Percentiles rank a stretch among this genome's conserved stretches.
These are phyloP conservation scores for Kazachstania viticola DNA, from an alignment of 805 yeast species.

Conservation along the genomic window DNA sequence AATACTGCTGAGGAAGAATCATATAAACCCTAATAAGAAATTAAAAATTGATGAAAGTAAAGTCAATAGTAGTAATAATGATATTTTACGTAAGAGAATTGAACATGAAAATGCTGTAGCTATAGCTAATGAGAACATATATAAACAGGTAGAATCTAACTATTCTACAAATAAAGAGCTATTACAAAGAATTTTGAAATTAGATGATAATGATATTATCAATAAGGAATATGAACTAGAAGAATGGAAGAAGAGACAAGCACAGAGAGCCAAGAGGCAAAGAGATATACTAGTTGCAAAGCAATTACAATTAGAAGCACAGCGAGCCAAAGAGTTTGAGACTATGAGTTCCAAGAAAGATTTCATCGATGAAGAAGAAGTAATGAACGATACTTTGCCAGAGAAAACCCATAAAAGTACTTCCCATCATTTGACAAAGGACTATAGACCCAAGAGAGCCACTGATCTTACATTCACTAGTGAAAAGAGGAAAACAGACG, in stretches of 20 bases:
- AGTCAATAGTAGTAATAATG: slow-evolving; percentile 1
- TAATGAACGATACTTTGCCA: too few species aligned
- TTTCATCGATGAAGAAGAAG: too few species aligned
- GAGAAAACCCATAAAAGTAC: too few species aligned
- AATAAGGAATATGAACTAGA: slow-evolving; percentile 15
- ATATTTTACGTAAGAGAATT: slow-evolving; percentile 7
- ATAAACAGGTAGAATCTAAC: slow-evolving; percentile 7
- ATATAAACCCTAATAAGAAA: neutral
- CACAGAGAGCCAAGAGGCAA: slow-evolving; percentile 9
- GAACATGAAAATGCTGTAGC: slow-evolving; percentile 7
- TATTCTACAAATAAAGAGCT: slow-evolving; percentile 19
- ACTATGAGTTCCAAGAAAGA: too few species aligned
- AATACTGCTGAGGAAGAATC: slow-evolving; percentile 10
- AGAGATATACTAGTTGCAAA: slow-evolving; percentile 14
- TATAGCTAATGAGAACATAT: slow-evolving; percentile 4
- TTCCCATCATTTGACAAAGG: too few species aligned
- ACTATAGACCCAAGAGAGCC: too few species aligned
- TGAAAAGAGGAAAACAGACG: neutral
- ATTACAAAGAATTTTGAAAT: slow-evolving; percentile 9
- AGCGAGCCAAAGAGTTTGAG: slow-evolving; percentile 15
- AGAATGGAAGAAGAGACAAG: slow-evolving; percentile 17
- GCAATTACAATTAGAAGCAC: slow-evolving; percentile 20
- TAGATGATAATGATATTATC: slow-evolving; percentile 19
- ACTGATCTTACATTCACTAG: too few species aligned
- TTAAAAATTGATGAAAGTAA: neutral